A percentile compares a stretch with the other conserved stretches of the same genome.
Conservation (phyloP, 257 asterid species). For the Perilla frutescens region DNA sequence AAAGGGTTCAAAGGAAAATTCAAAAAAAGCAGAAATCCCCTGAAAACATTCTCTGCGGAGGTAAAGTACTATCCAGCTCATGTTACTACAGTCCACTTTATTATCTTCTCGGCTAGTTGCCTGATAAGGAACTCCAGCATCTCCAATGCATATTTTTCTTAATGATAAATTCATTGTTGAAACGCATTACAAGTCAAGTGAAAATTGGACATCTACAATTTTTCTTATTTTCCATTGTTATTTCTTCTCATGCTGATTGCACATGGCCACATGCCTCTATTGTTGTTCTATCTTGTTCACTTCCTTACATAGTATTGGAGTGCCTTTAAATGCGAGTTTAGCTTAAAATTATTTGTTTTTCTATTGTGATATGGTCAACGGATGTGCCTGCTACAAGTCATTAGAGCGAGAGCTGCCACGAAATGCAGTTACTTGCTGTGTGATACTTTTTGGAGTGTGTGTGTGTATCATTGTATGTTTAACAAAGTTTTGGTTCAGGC, state of each 20-base stretch:
- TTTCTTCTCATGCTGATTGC: not conserved
- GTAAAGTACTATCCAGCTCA: constrained; percentile 42
- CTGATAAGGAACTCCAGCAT: constrained; percentile 2
- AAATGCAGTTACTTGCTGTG: not conserved
- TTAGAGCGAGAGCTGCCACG: not conserved
- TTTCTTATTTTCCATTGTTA: not conserved
- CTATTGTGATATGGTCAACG: not conserved
- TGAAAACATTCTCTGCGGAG: constrained; percentile 85
- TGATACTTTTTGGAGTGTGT: not conserved
- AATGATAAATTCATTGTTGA: not conserved
- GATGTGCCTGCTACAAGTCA: not conserved
- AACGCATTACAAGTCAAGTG: not conserved
- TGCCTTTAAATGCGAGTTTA: not conserved
- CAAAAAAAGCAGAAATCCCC: constrained; percentile 73
- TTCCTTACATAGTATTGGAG: not conserved
- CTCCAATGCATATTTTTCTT: not conserved
- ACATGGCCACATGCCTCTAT: not conserved
- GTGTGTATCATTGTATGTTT: not conserved
- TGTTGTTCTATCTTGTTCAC: not conserved
- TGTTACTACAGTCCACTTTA: not conserved
- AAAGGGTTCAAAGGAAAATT: constrained; percentile 70
- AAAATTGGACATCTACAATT: not conserved
- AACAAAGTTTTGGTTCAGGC: constrained; percentile 51
- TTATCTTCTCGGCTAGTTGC: constrained; percentile 5
- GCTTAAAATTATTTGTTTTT: not conserved